A percentile compares a stretch with the other conserved stretches of the same genome.
Evolutionary conservation across 371 early-diverging fungal genomes (phyloP).

Genomic region (Smittium culicis): DNA sequence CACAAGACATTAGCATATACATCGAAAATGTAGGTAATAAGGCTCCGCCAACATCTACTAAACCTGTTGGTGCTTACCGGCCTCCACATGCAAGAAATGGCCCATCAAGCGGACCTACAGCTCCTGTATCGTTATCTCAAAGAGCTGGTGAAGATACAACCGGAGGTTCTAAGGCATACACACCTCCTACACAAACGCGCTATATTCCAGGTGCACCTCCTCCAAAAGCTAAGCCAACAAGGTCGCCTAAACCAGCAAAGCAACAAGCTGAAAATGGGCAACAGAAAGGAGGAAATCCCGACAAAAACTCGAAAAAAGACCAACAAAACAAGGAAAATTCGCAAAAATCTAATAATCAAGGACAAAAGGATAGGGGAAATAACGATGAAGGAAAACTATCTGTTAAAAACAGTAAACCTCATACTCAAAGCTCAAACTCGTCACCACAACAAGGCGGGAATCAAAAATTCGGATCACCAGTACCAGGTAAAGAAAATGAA

Average conservation of each 20-base stretch:
- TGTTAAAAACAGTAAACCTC: neutral
- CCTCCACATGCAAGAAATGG: constrained; percentile 29
- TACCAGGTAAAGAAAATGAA: neutral
- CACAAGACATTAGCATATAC: constrained; percentile 16
- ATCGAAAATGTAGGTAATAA: neutral
- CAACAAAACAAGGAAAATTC: neutral
- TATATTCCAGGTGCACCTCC: constrained; percentile 23
- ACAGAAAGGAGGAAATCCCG: constrained; percentile 4
- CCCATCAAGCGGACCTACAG: constrained; percentile 5
- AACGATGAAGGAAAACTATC: neutral
- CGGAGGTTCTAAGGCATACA: constrained; percentile 9
- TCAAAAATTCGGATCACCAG: neutral
- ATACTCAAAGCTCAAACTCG: neutral
- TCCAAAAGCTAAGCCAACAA: constrained; percentile 9
- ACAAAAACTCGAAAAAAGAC: constrained; percentile 5
- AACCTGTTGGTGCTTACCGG: constrained; percentile 30
- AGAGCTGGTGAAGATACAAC: constrained; percentile 22
- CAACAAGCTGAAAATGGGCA: constrained; percentile 23
- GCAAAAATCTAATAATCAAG: constrained; percentile 11
- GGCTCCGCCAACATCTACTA: constrained; percentile 11
- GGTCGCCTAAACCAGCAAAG: constrained; percentile 17
- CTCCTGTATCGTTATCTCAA: constrained; percentile 27
- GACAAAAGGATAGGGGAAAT: neutral
- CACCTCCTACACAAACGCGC: neutral
- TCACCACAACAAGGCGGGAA: neutral